Base-by-base conservation (phyloP, 257 asterid species). In the Fraxinus americana region DNA sequence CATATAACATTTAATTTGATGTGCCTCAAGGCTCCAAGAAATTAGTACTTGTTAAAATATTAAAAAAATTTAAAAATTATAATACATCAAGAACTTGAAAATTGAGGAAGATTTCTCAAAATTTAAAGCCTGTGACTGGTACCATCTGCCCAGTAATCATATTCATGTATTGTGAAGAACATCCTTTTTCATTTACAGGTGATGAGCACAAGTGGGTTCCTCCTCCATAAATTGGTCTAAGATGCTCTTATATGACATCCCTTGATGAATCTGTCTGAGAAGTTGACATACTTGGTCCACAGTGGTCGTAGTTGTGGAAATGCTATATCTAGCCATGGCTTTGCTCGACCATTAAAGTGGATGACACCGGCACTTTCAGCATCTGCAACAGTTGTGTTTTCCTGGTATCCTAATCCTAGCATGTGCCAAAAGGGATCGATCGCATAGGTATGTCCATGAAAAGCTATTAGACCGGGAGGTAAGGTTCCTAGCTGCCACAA, bases 291-390 rank as follows among this genome's bases (percentile, higher is more conserved):
- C 83, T 91, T 92, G 3, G 92, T 84, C 99, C 99, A 95, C 0
- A 95, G 84, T 35, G 91, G 88, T 52, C 92, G 89, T 54, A 95
- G 90, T 52, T 95, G 85, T 76, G 97, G 97, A 81, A 95, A 91
- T 79, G 98, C 98, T 83, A 95, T 95, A 70, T 95, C 99, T 9
- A 95, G 91, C 99, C 99, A 95, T 75, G 99, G 99, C 88, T 95
- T 95, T 77, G 99, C 97, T 87, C 98, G 85, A 50, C 99, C 99
- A 74, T 95, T 95, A 80, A 89, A 92, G 83, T 95, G 99, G 82
- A 93, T 72, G 21, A 94, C 99, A 7, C 90, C 99, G 17, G 99
- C 99, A 72, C 78, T 85, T 82, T 86, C 87, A 81, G 96, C 98
- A 73, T 85, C 91, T 57, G 85, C 85, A 68, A 88, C 43, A 38